These are phyloP conservation scores for Melanopsichium pennsylvanicum DNA, from an alignment of 1,284 basidiomycete species.

Conservation along the genomic window DNA sequence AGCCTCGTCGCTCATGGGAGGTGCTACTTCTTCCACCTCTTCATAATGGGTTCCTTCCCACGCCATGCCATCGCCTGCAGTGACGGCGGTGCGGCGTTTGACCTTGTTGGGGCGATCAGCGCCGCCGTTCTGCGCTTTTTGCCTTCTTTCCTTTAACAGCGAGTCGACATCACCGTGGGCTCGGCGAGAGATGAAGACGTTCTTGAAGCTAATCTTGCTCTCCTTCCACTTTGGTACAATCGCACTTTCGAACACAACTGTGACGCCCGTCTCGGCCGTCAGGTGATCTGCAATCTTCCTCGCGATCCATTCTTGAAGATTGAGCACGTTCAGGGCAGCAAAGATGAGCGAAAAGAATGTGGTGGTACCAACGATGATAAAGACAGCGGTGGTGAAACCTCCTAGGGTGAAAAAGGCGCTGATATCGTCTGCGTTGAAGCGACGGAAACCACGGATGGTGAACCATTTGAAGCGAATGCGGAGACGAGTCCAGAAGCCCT, in stretches of 20 bases:
- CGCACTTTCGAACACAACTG: conserved; percentile 94
- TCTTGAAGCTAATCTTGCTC: conserved; percentile 92
- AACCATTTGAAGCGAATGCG: conserved; percentile 98
- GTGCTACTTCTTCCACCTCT: conserved; percentile 58
- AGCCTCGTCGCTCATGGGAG: conserved; percentile 54
- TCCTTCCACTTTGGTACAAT: conserved; percentile 98
- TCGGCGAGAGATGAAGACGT: conserved; percentile 90
- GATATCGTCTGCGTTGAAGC: conserved; percentile 95
- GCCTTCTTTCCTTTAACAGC: conserved; percentile 35
- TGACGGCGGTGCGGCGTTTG: conserved; percentile 43
- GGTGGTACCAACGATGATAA: conserved; percentile 93
- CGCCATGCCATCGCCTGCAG: conserved; percentile 59
- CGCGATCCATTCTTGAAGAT: conserved; percentile 92
- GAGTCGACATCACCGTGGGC: conserved; percentile 67
- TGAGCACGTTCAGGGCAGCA: conserved; percentile 84
- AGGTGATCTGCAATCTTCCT: conserved; percentile 89
- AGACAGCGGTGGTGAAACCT: conserved; percentile 83
- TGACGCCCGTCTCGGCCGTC: conserved; percentile 89
- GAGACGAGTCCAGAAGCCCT: conserved; percentile 86
- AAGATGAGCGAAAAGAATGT: conserved; percentile 95
- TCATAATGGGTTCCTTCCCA: conserved; percentile 61
- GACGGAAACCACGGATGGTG: conserved; percentile 91
- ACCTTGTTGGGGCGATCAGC: conserved; percentile 25
- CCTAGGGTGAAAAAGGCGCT: conserved; percentile 91
- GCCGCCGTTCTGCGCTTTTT: conserved; percentile 11